Conservation (phyloP, 805 yeast genomes). For the Candida pseudofarinosa region DNA sequence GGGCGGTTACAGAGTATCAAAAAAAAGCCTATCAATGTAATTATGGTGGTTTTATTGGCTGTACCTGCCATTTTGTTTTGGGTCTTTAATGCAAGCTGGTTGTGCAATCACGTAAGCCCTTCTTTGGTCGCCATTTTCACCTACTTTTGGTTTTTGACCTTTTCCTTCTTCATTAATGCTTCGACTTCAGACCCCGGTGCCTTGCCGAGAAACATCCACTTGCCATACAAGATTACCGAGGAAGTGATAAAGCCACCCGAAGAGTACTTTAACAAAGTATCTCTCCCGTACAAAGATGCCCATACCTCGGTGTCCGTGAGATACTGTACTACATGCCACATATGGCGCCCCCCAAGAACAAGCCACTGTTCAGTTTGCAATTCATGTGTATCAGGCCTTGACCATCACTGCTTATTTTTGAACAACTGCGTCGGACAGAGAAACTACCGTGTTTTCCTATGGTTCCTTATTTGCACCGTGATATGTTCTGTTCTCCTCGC, state of each 20-base stretch:
- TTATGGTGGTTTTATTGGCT: constrained; percentile 30
- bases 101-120: constrained; percentile 55
- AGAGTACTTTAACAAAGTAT: constrained; percentile 51
- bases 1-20: constrained; percentile 54
- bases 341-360: constrained; percentile 71
- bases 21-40: constrained; percentile 36
- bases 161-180: constrained; percentile 48
- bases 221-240: constrained; percentile 22
- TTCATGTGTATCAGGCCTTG: constrained; percentile 59
- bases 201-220: constrained; percentile 63
- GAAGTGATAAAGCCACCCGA: constrained; percentile 37
- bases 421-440: constrained; percentile 41
- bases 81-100: constrained; percentile 44
- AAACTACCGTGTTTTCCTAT: constrained; percentile 32
- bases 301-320: constrained; percentile 41
- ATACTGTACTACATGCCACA: constrained; percentile 51
- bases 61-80: constrained; percentile 53
- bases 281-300: constrained; percentile 42
- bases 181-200: constrained; percentile 67
- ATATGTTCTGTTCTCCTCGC: constrained; percentile 17
- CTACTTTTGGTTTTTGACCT: constrained; percentile 53
- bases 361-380: constrained; percentile 70
- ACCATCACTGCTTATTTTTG: constrained; percentile 70
- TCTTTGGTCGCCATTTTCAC: constrained; percentile 52
- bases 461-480: constrained; percentile 25